Evolutionary conservation across 2,329 filamentous ascomycete species (phyloP), one percentile per base, ranked within the genome.

Genomic region (Hypoxylon sp.): DNA sequence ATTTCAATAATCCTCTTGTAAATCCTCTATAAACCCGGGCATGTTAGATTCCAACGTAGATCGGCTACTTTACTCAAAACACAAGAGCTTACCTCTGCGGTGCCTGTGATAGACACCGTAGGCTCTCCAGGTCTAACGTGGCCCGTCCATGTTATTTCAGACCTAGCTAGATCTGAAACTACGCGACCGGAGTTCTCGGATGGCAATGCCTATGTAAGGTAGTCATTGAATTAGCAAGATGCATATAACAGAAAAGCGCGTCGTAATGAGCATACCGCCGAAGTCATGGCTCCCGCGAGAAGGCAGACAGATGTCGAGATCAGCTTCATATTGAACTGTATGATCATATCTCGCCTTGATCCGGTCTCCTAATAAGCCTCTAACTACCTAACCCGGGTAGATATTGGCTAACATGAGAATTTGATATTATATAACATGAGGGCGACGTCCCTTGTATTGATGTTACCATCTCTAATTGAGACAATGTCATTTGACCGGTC

Each of bases 141-240:
- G 10, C 64, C 64, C 1, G 57, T 65, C 67, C 67, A 70, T 63
- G 53, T 63, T 53, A 70, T 59, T 21, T 64, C 56, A 14, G 67
- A 64, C 3, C 34, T 34, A n/a, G 17, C 49, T 3, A 68, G 23
- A 2, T 43, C 45, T 5, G 46, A 38, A 21, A 49, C 17, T 14
- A 34, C 6, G 5, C 11, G 46, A n/a, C 10, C 38, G 0, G 57
- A 25, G n/a, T 56, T 41, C 25, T 67, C 60, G 43, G 67, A 9
- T 32, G 67, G 67, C 5, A 63, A 34, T 48, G 56, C 61, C 65
- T 68, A 46, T 48, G 11, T 7, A 7, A 46, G 43, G 11, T 7
- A 7, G 5, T 10, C 23, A 46, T 17, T 19, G n/a, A 5, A 28
- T 68, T 64, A 68, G 60, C 28, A 14, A 58, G 7, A 17, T 6